Conservation (phyloP, 495 filamentous ascomycete genomes). For the Penicillium macrosclerotiorum region DNA sequence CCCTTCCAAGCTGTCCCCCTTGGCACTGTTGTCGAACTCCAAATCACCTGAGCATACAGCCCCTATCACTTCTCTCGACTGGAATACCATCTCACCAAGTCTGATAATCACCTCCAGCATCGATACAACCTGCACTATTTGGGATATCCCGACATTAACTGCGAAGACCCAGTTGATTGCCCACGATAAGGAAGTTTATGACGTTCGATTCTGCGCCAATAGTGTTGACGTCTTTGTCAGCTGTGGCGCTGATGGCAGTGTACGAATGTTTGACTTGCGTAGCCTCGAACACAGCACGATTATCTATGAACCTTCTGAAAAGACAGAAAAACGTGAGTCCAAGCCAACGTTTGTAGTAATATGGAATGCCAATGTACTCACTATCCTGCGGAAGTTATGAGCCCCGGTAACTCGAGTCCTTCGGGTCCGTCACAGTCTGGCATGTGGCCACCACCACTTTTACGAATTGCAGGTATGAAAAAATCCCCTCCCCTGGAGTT, state of each 20-base stretch:
- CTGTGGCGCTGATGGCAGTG: conserved; percentile 96
- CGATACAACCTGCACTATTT: conserved; percentile 99
- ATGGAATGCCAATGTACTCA: conserved; percentile 1
- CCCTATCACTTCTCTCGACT: conserved; percentile 92
- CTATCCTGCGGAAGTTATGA: conserved; percentile 29
- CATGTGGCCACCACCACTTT: conserved; percentile 76
- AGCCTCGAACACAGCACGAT: conserved; percentile 98
- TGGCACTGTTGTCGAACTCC: conserved; percentile 92
- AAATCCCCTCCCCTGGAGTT: too few species aligned
- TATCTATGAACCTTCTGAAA: conserved; percentile 94
- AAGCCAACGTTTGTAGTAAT: neutral
- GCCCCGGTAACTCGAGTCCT: conserved; percentile 58
- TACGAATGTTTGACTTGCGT: conserved; percentile 97
- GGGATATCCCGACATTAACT: conserved; percentile 97
- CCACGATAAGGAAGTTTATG: conserved; percentile 98
- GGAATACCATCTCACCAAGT: conserved; percentile 94
- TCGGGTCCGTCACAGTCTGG: conserved; percentile 70
- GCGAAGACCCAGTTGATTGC: conserved; percentile 98
- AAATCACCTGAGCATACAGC: conserved; percentile 98
- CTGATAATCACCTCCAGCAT: conserved; percentile 98
- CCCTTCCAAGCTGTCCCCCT: conserved; percentile 83
- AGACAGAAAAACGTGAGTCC: conserved; percentile 73
- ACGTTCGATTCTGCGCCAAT: conserved; percentile 95
- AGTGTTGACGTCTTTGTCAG: conserved; percentile 96
- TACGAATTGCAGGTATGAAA: conserved; percentile 70